phyloP scores from a whole-genome alignment of 495 filamentous ascomycete species.

The Chaetomium cochliodes region DNA sequence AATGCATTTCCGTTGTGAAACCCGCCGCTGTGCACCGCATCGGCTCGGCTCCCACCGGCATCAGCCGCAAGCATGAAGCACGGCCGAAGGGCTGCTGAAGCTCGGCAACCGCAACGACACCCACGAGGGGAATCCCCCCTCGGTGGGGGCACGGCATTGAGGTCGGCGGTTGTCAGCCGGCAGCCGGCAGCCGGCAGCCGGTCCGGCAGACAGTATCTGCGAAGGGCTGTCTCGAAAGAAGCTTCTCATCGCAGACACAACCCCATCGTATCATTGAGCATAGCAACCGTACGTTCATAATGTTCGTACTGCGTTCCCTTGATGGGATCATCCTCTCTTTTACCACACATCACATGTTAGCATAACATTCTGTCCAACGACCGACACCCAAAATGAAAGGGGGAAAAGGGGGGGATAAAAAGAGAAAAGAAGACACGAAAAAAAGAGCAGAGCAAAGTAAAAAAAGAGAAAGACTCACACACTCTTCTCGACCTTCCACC shows the following conservation, averaged over 20 bases:
- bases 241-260: conserved; percentile 60
- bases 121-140: not conserved
- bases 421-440: conserved; percentile 2
- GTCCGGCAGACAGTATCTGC: not conserved
- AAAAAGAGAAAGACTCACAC: no score
- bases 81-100: not conserved
- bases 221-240: not conserved
- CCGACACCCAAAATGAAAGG: no score
- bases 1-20: not conserved
- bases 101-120: not conserved
- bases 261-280: conserved; percentile 70
- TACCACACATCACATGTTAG: not conserved
- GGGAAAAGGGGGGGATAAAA: not conserved
- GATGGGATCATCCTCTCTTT: conserved; percentile 21
- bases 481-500: not conserved
- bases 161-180: not conserved
- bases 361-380: no score
- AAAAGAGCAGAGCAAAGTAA: not conserved
- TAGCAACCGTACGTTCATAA: conserved; percentile 64
- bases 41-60: conserved; percentile 22
- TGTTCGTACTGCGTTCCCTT: conserved; percentile 47
- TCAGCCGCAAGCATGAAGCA: not conserved
- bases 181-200: not conserved
- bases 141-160: not conserved
- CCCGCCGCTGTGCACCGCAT: not conserved